phyloP scores from a whole-genome alignment of 2,329 filamentous ascomycete species.

The Colletotrichum siamense region DNA sequence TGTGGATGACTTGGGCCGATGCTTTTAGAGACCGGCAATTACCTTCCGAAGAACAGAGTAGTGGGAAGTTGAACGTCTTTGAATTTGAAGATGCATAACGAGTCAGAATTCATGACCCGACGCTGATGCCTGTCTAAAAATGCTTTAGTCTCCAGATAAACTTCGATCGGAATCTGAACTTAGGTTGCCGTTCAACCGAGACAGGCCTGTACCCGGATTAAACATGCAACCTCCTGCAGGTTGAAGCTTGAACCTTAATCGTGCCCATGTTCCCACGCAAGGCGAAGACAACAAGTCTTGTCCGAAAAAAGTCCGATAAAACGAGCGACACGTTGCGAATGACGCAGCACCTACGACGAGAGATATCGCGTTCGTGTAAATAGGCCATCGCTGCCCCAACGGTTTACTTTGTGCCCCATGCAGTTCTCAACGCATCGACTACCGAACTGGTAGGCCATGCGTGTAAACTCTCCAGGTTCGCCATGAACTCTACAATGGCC shows the following conservation, averaged over 20 bases:
- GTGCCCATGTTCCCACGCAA: not conserved
- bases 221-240: not conserved
- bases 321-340: not conserved
- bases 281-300: not conserved
- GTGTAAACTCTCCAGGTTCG: slow-evolving; percentile 50
- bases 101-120: not conserved
- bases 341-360: not conserved
- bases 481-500: slow-evolving; percentile 52
- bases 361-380: not conserved
- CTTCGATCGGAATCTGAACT: not conserved
- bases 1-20: not conserved
- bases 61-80: not conserved
- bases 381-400: not conserved
- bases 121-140: not conserved
- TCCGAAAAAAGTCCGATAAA: not conserved
- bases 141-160: not conserved
- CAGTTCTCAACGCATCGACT: slow-evolving; percentile 48
- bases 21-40: not conserved
- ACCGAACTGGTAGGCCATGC: slow-evolving; percentile 57
- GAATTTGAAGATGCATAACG: not conserved
- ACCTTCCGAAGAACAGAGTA: not conserved
- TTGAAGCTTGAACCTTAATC: not conserved
- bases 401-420: slow-evolving; percentile 42
- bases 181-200: not conserved
- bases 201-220: slow-evolving; percentile 25